A percentile compares a stretch with the other conserved stretches of the same genome.
These are phyloP conservation scores for Irpex sp. DNA, from an alignment of 1,284 basidiomycete genomes.

Conservation along the genomic window DNA sequence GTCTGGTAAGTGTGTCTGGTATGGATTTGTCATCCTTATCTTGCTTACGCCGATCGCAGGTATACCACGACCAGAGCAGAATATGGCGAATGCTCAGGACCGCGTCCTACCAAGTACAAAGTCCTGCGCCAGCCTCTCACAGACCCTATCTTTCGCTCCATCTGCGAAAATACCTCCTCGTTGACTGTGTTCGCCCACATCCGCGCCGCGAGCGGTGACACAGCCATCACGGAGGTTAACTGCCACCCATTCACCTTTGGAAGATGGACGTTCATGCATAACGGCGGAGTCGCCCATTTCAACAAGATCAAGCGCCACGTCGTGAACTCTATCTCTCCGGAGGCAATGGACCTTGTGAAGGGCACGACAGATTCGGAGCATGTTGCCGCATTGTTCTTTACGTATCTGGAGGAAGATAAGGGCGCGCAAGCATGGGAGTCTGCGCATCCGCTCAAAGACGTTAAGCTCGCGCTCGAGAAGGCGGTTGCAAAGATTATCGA, in stretches of 20 bases:
- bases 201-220: constrained; percentile 27
- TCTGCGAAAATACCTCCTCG: constrained; percentile 29
- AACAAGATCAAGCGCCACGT: constrained; percentile 23
- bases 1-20: constrained; percentile 18
- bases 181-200: constrained; percentile 33
- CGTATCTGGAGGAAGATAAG: constrained; percentile 25
- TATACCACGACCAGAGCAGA: constrained; percentile 24
- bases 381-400: constrained; percentile 34
- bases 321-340: constrained; percentile 20
- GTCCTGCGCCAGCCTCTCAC: constrained; percentile 30
- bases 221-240: constrained; percentile 31
- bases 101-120: constrained; percentile 31
- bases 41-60: constrained; percentile 13
- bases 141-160: constrained; percentile 30
- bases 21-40: neutral
- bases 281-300: constrained; percentile 33
- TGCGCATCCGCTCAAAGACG: constrained; percentile 26
- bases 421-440: constrained; percentile 26
- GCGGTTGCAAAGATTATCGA: constrained; percentile 25
- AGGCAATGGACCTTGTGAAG: constrained; percentile 26
- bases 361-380: constrained; percentile 39
- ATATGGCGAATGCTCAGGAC: constrained; percentile 26
- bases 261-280: constrained; percentile 36
- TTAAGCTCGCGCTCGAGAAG: constrained; percentile 27
- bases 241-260: constrained; percentile 37